Evolutionary conservation across 208 protist species (phyloP).

Genomic region (Acanthamoeba lugdunensis): DNA sequence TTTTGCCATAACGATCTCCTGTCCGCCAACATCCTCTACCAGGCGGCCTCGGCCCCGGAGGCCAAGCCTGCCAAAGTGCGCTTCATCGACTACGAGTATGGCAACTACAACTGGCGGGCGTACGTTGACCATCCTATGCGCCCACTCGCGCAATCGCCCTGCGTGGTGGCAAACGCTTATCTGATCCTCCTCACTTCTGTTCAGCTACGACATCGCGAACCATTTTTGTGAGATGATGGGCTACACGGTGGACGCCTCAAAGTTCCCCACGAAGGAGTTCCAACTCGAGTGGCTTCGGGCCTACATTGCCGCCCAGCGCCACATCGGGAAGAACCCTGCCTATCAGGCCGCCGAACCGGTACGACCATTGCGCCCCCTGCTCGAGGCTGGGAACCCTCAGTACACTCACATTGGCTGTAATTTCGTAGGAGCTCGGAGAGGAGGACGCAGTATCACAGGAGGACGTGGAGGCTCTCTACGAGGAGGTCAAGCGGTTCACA

Average conservation of each 20-base stretch:
- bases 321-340: background rate
- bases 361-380: background rate
- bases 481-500: conserved; percentile 61
- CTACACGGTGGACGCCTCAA: conserved; percentile 37
- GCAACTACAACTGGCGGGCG: conserved; percentile 63
- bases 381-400: background rate
- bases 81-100: conserved; percentile 69
- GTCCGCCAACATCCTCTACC: conserved; percentile 64
- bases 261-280: conserved; percentile 59
- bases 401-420: background rate
- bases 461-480: conserved; percentile 46
- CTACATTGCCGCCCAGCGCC: conserved; percentile 42
- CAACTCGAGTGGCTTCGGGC: conserved; percentile 63
- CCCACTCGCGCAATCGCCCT: background rate
- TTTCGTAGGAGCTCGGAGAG: background rate
- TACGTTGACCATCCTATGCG: background rate
- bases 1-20: conserved; percentile 71
- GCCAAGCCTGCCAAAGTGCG: conserved; percentile 3
- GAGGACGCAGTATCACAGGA: conserved; percentile 14
- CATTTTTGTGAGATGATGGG: conserved; percentile 74
- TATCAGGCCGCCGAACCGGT: conserved; percentile 11
- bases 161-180: background rate
- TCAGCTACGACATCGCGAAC: conserved; percentile 54
- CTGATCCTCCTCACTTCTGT: background rate
- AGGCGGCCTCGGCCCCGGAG: background rate